Evolutionary conservation across 2,329 filamentous ascomycete genomes (phyloP).

Genomic region (Sporothrix inflata): DNA sequence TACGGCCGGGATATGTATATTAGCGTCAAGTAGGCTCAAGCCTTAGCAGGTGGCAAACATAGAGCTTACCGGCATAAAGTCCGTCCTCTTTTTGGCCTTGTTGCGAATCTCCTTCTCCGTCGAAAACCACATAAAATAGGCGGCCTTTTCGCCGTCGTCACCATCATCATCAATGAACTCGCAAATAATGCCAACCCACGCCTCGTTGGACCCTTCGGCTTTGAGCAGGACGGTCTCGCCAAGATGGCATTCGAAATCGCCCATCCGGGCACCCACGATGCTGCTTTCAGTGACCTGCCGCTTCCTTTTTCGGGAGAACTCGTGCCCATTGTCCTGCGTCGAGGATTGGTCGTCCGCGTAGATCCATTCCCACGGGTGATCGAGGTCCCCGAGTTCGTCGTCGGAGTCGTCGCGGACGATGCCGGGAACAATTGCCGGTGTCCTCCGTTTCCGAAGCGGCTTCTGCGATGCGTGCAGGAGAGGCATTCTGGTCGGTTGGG

Average conservation of each 20-base stretch:
- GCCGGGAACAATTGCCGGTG: conserved; percentile 49
- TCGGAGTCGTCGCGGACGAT: conserved; percentile 79
- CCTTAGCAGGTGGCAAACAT: background rate
- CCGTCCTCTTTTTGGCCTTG: conserved; percentile 77
- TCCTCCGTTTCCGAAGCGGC: conserved; percentile 23
- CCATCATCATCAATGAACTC: conserved; percentile 73
- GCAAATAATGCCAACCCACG: conserved; percentile 89
- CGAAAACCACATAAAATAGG: conserved; percentile 94
- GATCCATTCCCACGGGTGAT: conserved; percentile 79
- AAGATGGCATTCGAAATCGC: conserved; percentile 75
- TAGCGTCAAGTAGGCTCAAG: background rate
- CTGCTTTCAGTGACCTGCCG: conserved; percentile 44
- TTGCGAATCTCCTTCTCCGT: conserved; percentile 87
- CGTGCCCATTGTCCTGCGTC: conserved; percentile 22
- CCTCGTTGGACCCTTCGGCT: conserved; percentile 81
- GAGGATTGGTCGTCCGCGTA: conserved; percentile 52
- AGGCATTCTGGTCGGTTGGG: conserved; percentile 28
- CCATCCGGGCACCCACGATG: conserved; percentile 83
- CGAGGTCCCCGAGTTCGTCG: conserved; percentile 77
- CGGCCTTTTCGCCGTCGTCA: conserved; percentile 75
- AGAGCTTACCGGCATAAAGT: conserved; percentile 66
- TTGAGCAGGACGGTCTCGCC: conserved; percentile 88
- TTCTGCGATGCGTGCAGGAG: conserved; percentile 26
- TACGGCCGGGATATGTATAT: conserved; percentile 40
- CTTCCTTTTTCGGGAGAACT: conserved; percentile 42